Percentiles rank a stretch among this genome's conserved stretches.
Conservation (phyloP, 805 yeast species). For the Limtongozyma cylindracea region DNA sequence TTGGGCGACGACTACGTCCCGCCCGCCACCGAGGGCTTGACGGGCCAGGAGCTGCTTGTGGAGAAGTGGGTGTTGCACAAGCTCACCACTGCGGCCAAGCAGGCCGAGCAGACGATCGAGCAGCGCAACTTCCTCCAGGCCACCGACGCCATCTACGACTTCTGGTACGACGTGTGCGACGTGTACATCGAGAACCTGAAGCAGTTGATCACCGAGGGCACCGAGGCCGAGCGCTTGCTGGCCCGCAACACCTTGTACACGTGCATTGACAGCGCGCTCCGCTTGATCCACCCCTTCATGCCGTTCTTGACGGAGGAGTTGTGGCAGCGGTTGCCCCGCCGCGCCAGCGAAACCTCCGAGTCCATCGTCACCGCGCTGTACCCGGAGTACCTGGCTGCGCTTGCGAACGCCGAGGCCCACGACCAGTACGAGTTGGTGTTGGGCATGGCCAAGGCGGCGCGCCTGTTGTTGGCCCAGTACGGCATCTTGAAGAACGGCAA, state of each 20-base stretch:
- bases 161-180: slow-evolving; percentile 94
- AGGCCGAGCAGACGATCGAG: slow-evolving; percentile 42
- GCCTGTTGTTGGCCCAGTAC: slow-evolving; percentile 83
- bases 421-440: slow-evolving; percentile 64
- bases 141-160: slow-evolving; percentile 70
- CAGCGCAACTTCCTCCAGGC: slow-evolving; percentile 75
- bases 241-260: slow-evolving; percentile 91
- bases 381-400: slow-evolving; percentile 40
- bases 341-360: slow-evolving; percentile 39
- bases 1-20: slow-evolving; percentile 78
- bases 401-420: slow-evolving; percentile 37
- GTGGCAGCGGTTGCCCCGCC: slow-evolving; percentile 95
- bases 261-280: slow-evolving; percentile 75
- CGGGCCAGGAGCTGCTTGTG: slow-evolving; percentile 73
- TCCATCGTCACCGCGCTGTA: slow-evolving; percentile 62
- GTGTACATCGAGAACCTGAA: slow-evolving; percentile 96
- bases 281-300: slow-evolving; percentile 93
- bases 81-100: slow-evolving; percentile 42
- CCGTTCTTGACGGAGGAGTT: slow-evolving; percentile 92
- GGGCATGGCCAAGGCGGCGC: slow-evolving; percentile 70
- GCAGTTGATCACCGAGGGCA: slow-evolving; percentile 76
- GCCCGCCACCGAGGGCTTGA: slow-evolving; percentile 30
- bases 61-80: slow-evolving; percentile 94
- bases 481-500: slow-evolving; percentile 72
- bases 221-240: slow-evolving; percentile 58